Evolutionary conservation across 1,284 basidiomycete species (phyloP).

Genomic region (Waitea zeae): DNA sequence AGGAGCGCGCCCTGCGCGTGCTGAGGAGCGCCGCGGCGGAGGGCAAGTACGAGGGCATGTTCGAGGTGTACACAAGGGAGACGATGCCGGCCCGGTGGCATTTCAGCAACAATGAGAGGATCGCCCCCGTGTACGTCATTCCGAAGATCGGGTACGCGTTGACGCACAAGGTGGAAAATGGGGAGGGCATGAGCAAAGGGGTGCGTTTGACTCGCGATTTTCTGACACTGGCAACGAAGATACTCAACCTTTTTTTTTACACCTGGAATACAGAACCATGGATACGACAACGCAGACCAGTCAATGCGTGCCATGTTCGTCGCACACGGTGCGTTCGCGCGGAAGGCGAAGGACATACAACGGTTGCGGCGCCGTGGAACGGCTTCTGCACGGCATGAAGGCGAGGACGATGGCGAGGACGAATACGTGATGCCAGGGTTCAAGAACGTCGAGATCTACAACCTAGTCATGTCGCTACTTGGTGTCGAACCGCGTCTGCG

Average conservation of each 20-base stretch:
- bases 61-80: slow-evolving; percentile 62
- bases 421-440: slow-evolving; percentile 68
- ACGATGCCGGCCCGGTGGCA: slow-evolving; percentile 75
- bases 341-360: slow-evolving; percentile 40
- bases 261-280: slow-evolving; percentile 61
- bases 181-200: slow-evolving; percentile 53
- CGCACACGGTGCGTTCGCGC: slow-evolving; percentile 73
- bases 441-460: slow-evolving; percentile 73
- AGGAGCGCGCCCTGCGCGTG: slow-evolving; percentile 31
- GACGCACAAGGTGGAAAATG: slow-evolving; percentile 43
- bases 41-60: slow-evolving; percentile 31
- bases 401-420: slow-evolving; percentile 27
- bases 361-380: slow-evolving; percentile 10
- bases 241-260: not conserved
- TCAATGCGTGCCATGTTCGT: slow-evolving; percentile 86
- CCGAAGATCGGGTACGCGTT: slow-evolving; percentile 64
- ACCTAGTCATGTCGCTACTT: slow-evolving; percentile 61
- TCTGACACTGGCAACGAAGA: slow-evolving; percentile 1
- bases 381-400: slow-evolving; percentile 10
- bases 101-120: slow-evolving; percentile 51
- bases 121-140: slow-evolving; percentile 78
- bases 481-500: slow-evolving; percentile 34
- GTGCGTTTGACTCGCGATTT: slow-evolving; percentile 23
- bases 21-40: slow-evolving; percentile 31
- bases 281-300: slow-evolving; percentile 60